Evolutionary conservation across 2,329 filamentous ascomycete genomes (phyloP).

Genomic region (Aspergillus pseudotamarii): DNA sequence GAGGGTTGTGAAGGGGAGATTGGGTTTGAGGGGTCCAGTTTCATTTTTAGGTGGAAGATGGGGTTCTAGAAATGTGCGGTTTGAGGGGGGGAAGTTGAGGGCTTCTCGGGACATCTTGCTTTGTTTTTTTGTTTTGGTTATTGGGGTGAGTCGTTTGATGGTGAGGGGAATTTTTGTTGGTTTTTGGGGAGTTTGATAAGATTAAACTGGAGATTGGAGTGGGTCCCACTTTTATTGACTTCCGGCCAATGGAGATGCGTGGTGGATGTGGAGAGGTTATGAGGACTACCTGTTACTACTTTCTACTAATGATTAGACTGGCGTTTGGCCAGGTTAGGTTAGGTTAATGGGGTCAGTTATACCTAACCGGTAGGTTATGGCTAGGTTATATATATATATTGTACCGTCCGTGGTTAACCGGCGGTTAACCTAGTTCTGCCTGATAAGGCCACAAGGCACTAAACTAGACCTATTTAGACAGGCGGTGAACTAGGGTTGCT

Average conservation of each 20-base stretch:
- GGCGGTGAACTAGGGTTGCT: no score
- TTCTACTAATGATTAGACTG: no score
- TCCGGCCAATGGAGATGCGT: neutral
- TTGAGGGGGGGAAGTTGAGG: conserved; percentile 6
- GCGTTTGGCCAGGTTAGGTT: no score
- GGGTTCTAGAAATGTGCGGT: conserved; percentile 11
- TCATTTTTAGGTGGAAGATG: conserved; percentile 10
- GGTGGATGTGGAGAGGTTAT: no score
- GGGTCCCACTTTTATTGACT: neutral
- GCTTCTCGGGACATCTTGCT: neutral
- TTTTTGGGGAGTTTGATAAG: neutral
- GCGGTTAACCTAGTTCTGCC: no score
- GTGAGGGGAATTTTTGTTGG: neutral
- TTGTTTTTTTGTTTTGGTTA: neutral
- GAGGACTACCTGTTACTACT: no score
- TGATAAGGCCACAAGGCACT: no score
- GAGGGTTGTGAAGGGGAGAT: conserved; percentile 65
- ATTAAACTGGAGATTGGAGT: neutral
- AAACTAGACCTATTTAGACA: no score
- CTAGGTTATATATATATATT: no score
- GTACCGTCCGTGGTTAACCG: no score
- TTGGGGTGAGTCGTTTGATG: neutral
- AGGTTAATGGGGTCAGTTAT: no score
- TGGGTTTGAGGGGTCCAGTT: conserved; percentile 5
- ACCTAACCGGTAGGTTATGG: no score